Percentiles rank a stretch among this genome's conserved stretches.
phyloP scores from a whole-genome alignment of 768 basidiomycete species.

The Kwoniella sp. region DNA sequence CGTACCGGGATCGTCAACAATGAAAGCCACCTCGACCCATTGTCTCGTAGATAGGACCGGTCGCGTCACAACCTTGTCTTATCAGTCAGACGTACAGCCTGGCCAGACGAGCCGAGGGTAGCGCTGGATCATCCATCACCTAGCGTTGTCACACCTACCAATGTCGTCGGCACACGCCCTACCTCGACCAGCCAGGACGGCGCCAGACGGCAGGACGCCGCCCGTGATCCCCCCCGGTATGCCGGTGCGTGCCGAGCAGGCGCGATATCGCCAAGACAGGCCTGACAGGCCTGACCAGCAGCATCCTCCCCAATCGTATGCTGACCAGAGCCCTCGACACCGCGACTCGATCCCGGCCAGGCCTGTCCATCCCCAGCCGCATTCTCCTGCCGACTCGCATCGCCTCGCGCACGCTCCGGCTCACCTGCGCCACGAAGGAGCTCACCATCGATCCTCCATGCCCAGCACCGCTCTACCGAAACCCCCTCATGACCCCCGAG shows the following conservation, averaged over 20 bases:
- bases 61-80: no score
- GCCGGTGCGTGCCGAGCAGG: constrained; percentile 13
- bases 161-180: neutral
- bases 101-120: no score
- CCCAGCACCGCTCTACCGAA: constrained; percentile 2
- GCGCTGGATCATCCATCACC: no score
- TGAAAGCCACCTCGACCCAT: constrained; percentile 15
- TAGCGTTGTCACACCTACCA: no score
- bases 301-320: neutral
- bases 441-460: constrained; percentile 16
- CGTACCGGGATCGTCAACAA: constrained; percentile 7
- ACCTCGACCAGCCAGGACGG: constrained; percentile 1
- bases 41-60: no score
- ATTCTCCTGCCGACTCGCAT: neutral
- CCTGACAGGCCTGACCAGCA: constrained; percentile 4
- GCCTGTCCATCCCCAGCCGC: constrained; percentile 3
- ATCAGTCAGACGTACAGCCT: no score
- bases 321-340: neutral
- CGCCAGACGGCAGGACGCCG: constrained; percentile 8
- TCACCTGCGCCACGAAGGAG: neutral
- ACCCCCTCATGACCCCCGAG: neutral
- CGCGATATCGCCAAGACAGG: constrained; percentile 5
- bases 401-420: neutral
- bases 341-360: neutral
- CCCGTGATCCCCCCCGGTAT: constrained; percentile 19